Evolutionary conservation across 2,329 filamentous ascomycete genomes (phyloP), one percentile per base, ranked within the genome.

Genomic region (Pseudocercospora fijiensis): DNA sequence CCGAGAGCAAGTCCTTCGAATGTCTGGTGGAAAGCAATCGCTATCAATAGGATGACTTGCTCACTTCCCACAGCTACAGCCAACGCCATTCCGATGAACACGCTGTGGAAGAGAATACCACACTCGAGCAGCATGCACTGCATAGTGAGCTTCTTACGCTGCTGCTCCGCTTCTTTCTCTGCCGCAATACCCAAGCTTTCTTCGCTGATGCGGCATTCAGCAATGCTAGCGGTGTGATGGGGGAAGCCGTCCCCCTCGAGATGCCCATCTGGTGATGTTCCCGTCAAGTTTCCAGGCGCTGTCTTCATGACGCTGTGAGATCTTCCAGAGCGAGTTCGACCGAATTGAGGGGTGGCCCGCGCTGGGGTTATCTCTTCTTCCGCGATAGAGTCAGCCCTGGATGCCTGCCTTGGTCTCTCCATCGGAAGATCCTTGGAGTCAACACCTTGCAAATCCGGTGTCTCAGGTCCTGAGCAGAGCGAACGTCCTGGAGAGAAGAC

Each of bases 321-420:
- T 27, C 65, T 45, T 28, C 65, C 65, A 24, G 66, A 67, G 11
- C 66, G 64, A 8, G 66, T 64, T 27, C 64, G 56, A 27, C 66
- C 66, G 33, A 67, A 91, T 89, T 24, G 84, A 86, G 33, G 93
- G 92, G 6, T 96, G 87, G 61, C 98, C 98, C 77, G 95, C 94
- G 1, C 94, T 24, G 66, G 64, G 4, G 61, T 66, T n/a, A 66
- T 59, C 11, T 64, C 64, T 10, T 64, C 65, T 8, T 30, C 26
- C 6, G 33, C 10, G 16, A 53, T 7, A 16, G 61, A 58, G 2
- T 57, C 28, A 10, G 28, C 55, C 9, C 49, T 52, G 1, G 51
- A 20, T n/a, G 47, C n/a, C 22, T 27, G 5, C 7, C 18, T 27
- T 5, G 9, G 27, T 10, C 18, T 22, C 20, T 33, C 41, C 18